Evolutionary conservation across 306 rosid species (phyloP).

Genomic region (Prosopis cineraria): DNA sequence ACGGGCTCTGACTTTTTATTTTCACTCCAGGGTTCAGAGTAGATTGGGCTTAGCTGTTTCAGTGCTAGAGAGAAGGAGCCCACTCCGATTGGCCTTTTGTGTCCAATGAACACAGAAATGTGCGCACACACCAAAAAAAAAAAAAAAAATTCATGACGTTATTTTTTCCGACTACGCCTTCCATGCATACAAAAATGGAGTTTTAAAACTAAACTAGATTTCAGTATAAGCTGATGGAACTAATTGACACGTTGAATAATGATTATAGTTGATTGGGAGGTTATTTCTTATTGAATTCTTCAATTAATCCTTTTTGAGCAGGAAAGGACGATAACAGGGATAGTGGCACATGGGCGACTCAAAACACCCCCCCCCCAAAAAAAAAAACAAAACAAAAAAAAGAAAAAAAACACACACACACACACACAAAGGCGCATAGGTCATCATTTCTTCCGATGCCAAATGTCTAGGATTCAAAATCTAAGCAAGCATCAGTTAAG

Average conservation of each 20-base stretch:
- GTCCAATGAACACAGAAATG: background rate
- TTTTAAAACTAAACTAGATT: background rate
- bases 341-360: background rate
- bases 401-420: too few relatives aligned
- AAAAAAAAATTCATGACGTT: too few relatives aligned
- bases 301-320: background rate
- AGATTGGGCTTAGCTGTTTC: background rate
- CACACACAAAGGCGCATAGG: background rate
- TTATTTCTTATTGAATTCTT: too few relatives aligned
- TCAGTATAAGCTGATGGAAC: background rate
- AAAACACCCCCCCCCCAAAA: background rate
- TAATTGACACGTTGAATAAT: background rate
- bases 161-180: too few relatives aligned
- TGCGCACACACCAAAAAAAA: too few relatives aligned
- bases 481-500: background rate
- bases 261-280: background rate
- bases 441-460: background rate
- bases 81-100: background rate
- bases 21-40: too few relatives aligned
- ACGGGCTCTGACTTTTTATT: too few relatives aligned
- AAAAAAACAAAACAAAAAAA: too few relatives aligned
- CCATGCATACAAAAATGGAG: background rate
- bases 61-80: background rate
- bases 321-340: background rate
- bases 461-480: slow-evolving; percentile 11